Evolutionary conservation across 2,329 filamentous ascomycete genomes (phyloP), one percentile per base, ranked within the genome.

Genomic region (Apiospora kogelbergensis): DNA sequence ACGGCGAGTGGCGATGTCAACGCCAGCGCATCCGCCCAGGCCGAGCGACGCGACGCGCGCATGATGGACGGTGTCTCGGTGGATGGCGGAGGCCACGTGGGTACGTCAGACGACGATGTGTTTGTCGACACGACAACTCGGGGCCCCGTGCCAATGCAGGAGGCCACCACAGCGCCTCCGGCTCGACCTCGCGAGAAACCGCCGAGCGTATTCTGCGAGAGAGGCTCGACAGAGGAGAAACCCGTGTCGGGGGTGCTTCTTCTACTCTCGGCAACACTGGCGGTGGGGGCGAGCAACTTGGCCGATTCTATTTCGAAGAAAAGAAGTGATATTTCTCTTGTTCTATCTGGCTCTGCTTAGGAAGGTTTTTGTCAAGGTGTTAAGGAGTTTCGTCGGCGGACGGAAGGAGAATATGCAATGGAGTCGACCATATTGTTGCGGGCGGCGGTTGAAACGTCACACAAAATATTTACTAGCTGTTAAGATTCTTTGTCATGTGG

Each of bases 61-160:
- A 89, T 91, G 84, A 82, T 92, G 68, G 90, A 93, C 76, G 90
- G 90, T 1, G 85, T 92, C 48, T 87, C 89, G 0, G 78, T 82
- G 2, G 90, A 91, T 74, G 84, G 87, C 44, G 78, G 83, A 3
- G 78, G 78, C 44, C 75, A 75, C 33, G 79, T 84, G 6, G 74
- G 76, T 9, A 75, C 73, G 3, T 66, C 74, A 1, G 83, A 85
- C 48, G 86, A 89, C 70, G 84, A 85, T 66, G 78, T 80, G 11
- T 89, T 90, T 71, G 84, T 92, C 30, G 90, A 93, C 78, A 92
- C 89, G 2, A 91, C 90, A 1, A 85, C 86, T 66, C 82, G 86
- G 26, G 86, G 88, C 0, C 88, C 89, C 1, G 81, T 89, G 1
- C 82, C 87, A 20, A 80, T 84, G 70, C 73, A 72, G 64, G 76